phyloP scores from a whole-genome alignment of 2,329 filamentous ascomycete genomes.

The Hypomyces perniciosus region DNA sequence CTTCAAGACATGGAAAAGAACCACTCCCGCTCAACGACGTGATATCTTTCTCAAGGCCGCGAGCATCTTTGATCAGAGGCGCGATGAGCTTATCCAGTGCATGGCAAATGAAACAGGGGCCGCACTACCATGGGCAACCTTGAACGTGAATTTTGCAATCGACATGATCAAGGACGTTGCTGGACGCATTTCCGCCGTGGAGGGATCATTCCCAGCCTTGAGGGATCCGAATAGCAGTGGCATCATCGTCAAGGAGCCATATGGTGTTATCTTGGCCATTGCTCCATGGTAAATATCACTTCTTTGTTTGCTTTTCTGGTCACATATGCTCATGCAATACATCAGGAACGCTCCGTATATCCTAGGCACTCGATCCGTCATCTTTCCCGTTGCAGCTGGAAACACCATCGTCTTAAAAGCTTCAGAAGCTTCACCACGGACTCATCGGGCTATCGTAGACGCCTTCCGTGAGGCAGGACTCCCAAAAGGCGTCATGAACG shows the following conservation, averaged over 20 bases:
- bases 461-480: slow-evolving; percentile 69
- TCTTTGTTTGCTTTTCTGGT: neutral
- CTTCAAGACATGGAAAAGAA: slow-evolving; percentile 62
- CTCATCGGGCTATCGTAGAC: slow-evolving; percentile 55
- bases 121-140: slow-evolving; percentile 31
- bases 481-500: slow-evolving; percentile 67
- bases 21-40: slow-evolving; percentile 54
- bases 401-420: slow-evolving; percentile 72
- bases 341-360: slow-evolving; percentile 54
- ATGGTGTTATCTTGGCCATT: slow-evolving; percentile 72
- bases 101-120: slow-evolving; percentile 48
- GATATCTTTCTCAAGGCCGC: slow-evolving; percentile 66
- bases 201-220: slow-evolving; percentile 32
- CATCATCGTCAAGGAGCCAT: slow-evolving; percentile 68
- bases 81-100: slow-evolving; percentile 54
- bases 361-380: slow-evolving; percentile 48
- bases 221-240: slow-evolving; percentile 36
- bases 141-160: slow-evolving; percentile 32
- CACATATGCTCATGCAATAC: neutral
- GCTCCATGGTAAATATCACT: slow-evolving; percentile 62
- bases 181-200: slow-evolving; percentile 34
- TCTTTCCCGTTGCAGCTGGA: slow-evolving; percentile 66
- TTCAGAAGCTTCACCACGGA: slow-evolving; percentile 60
- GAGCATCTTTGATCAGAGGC: slow-evolving; percentile 53
- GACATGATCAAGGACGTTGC: slow-evolving; percentile 40